Evolutionary conservation across 2,329 filamentous ascomycete genomes (phyloP), one percentile per base, ranked within the genome.

Genomic region (Xylaria sp.): DNA sequence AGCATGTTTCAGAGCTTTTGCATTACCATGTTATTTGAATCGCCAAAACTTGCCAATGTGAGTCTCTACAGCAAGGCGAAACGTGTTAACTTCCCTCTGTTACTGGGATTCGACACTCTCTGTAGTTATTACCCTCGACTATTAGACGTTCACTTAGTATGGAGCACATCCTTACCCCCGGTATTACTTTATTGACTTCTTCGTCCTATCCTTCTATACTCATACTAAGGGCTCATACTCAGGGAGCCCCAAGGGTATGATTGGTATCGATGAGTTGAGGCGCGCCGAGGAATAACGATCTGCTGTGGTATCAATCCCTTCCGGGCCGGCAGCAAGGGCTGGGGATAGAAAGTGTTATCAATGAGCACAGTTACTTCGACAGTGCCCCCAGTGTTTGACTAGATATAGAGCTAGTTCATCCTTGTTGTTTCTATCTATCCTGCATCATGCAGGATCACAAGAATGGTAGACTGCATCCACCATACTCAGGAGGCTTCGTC

Each of bases 201-300:
- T 10, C 37, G 25, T 18, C 37, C 23, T 13, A 46, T 52, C 3
- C 28, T 28, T 28, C 28, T 28, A 28, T 28, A 6, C 28, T 28
- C 28, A 28, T 28, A 28, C 28, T 28, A 28, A 6, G 28, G 28
- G 3, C 41, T 15, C 15, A 63, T 61, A 69, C 69, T 65, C 69
- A 67, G 65, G 65, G 68, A 58, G 61, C 48, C 65, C 60, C 23
- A 65, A 18, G 63, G 34, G 62, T 57, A 67, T 66, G 67, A 63
- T 55, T 55, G 69, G 65, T 59, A 50, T 70, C 52, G 20, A 58
- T 58, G 59, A 74, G 70, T 67, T 75, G 69, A 73, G 71, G 73
- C 69, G 46, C 64, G 31, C 31, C 55, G 52, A 70, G 55, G 52
- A 70, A 72, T 71, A 63, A 61, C 41, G 70, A 74, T 72, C 73